A percentile compares a stretch with the other conserved stretches of the same genome.
Conservation (phyloP, 306 rosid species). For the Inga leiocalycina region DNA sequence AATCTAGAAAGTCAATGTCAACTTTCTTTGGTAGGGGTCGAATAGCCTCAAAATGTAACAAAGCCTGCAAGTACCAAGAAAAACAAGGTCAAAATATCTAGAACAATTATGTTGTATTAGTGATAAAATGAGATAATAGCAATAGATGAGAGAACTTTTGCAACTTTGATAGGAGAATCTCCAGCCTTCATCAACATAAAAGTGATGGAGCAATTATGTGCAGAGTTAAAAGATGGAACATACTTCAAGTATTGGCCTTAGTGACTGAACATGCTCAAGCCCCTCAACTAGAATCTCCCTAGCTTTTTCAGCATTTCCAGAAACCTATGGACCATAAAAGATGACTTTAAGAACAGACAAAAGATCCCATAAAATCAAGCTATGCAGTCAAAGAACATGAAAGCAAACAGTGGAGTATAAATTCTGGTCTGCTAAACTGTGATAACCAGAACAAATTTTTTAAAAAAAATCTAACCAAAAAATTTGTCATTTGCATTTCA, state of each 20-base stretch:
- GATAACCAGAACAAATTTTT: neutral
- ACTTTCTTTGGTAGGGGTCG: constrained; percentile 73
- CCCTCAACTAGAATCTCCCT: constrained; percentile 75
- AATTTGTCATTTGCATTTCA: neutral
- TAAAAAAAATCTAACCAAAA: neutral
- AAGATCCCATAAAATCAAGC: neutral
- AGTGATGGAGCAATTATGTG: neutral
- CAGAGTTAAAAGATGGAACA: constrained; percentile 17
- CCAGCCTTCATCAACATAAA: constrained; percentile 21
- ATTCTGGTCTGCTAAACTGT: neutral
- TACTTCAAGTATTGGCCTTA: constrained; percentile 88
- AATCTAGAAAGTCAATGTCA: constrained; percentile 73
- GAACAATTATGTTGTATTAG: neutral
- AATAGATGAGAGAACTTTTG: neutral
- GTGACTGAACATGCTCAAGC: constrained; percentile 69
- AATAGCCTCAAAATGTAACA: constrained; percentile 89
- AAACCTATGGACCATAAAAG: constrained; percentile 54
- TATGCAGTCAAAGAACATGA: neutral
- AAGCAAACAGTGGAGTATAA: neutral
- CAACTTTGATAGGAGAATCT: constrained; percentile 3
- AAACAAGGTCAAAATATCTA: neutral
- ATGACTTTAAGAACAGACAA: constrained; percentile 22
- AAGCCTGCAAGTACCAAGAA: constrained; percentile 57
- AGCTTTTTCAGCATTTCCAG: constrained; percentile 83
- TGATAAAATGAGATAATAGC: constrained; percentile 21